Evolutionary conservation across 139 green algal genomes (phyloP).

Genomic region (Nannochloris sp.): DNA sequence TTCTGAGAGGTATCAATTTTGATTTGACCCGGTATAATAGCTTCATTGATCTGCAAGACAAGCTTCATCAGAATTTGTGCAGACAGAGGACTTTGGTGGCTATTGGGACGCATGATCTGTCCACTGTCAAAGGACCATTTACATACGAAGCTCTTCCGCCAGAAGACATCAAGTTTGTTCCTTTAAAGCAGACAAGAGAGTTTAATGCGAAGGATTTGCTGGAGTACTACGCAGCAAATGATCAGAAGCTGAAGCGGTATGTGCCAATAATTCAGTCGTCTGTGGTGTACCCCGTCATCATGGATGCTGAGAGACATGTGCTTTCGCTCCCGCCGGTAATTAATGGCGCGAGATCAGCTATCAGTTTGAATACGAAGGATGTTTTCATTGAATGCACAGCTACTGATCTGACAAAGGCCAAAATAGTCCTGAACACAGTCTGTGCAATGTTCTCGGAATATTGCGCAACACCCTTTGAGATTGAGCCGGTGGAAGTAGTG

Average conservation of each 20-base stretch:
- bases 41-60: slow-evolving; percentile 99
- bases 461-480: slow-evolving; percentile 69
- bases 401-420: slow-evolving; percentile 94
- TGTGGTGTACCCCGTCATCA: slow-evolving; percentile 92
- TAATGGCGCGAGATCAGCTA: slow-evolving; percentile 88
- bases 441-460: slow-evolving; percentile 95
- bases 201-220: slow-evolving; percentile 79
- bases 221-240: slow-evolving; percentile 76
- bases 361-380: slow-evolving; percentile 79
- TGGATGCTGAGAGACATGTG: slow-evolving; percentile 78
- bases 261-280: slow-evolving; percentile 90
- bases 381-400: slow-evolving; percentile 99
- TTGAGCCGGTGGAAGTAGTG: slow-evolving; percentile 93
- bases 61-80: slow-evolving; percentile 98
- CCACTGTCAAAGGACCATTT: slow-evolving; percentile 81
- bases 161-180: slow-evolving; percentile 87
- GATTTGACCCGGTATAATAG: slow-evolving; percentile 74
- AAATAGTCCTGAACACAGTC: slow-evolving; percentile 81
- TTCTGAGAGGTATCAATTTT: slow-evolving; percentile 85
- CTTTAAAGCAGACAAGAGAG: slow-evolving; percentile 86
- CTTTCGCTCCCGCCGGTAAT: slow-evolving; percentile 92
- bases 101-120: slow-evolving; percentile 97
- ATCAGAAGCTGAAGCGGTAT: slow-evolving; percentile 93
- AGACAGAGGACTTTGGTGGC: slow-evolving; percentile 88
- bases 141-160: slow-evolving; percentile 94